A percentile compares a stretch with the other conserved stretches of the same genome.
Conservation (phyloP, 2,329 filamentous ascomycete species). For the Beauveria sp. region DNA sequence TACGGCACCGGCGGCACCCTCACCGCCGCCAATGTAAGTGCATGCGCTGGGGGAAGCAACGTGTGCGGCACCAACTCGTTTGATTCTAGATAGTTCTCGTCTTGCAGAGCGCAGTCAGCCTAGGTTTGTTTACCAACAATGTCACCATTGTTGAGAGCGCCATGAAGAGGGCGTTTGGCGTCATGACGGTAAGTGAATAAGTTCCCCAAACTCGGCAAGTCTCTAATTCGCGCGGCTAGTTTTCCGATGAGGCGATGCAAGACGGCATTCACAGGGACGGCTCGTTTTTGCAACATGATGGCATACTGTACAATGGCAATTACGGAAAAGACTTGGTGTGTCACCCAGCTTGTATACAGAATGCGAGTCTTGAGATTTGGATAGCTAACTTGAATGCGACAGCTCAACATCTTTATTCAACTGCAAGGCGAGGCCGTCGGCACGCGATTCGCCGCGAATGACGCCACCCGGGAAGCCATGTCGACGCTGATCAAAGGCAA, state of each 20-base stretch:
- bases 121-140: slow-evolving; percentile 17
- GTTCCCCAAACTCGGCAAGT: not conserved
- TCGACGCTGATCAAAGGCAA: slow-evolving; percentile 15
- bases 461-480: slow-evolving; percentile 15
- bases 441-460: slow-evolving; percentile 16
- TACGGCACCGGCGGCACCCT: slow-evolving; percentile 16
- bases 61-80: too few relatives aligned
- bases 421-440: slow-evolving; percentile 16
- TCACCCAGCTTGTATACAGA: not conserved
- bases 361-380: too few relatives aligned
- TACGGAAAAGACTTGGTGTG: slow-evolving; percentile 19
- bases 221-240: slow-evolving; percentile 7
- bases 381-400: not conserved
- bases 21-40: slow-evolving; percentile 17
- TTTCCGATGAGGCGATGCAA: slow-evolving; percentile 11
- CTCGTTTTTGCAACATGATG: slow-evolving; percentile 18
- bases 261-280: slow-evolving; percentile 20
- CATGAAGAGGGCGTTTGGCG: slow-evolving; percentile 13
- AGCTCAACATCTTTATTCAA: slow-evolving; percentile 20
- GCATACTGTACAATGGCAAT: slow-evolving; percentile 19
- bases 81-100: slow-evolving; percentile 15
- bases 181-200: slow-evolving; percentile 14
- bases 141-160: slow-evolving; percentile 16
- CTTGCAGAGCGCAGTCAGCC: slow-evolving; percentile 18
- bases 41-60: accelerated